Base-by-base conservation (phyloP, 2,329 filamentous ascomycete genomes). In the Tolypocladium tropicale region DNA sequence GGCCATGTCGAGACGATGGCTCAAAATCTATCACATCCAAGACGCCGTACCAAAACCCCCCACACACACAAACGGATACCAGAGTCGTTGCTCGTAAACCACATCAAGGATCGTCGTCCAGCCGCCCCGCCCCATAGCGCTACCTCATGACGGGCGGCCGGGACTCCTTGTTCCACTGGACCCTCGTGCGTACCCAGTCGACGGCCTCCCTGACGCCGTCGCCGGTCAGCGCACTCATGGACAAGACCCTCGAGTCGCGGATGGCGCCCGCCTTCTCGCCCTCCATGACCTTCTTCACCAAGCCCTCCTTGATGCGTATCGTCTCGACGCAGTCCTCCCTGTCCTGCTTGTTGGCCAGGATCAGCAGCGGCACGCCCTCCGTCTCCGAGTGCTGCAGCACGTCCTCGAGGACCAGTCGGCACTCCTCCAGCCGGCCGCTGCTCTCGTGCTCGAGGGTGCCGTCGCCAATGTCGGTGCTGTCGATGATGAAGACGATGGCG, bases 281-380 rank as follows among this genome's bases (percentile, higher is more conserved):
- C 76, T 97, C 92, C 76, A 96, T 94, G 25, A 99, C 92, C 75
- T 89, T 91, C 73, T 95, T 88, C 53, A 99, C 92, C 55, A 97
- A 78, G 0, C 93, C 94, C 71, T 99, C 94, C 74, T 99, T 99
- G 68, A 99, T 96, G 61, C 91, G 80, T 58, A 97, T 93, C 2
- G 96, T 94, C 78, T 99, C 94, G 54, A 97, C 89, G 64, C 93
- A 97, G 72, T 97, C 94, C 73, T 99, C 94, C 2, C 93, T 78
- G 70, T 99, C 94, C 75, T 99, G 94, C 74, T 99, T 99, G 70
- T 99, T 99, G 59, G 94, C 94, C 61, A 99, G 75, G 52, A 99
- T 89, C 56, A 99, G 75, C 55, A 99, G 79, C 25, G 94, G 94
- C 59, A 99, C 91, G 14, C 94, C 93, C 64, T 91, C 89, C 2